Conservation (phyloP, 495 filamentous ascomycete species). For the Paragyromitra xinjiangensis region DNA sequence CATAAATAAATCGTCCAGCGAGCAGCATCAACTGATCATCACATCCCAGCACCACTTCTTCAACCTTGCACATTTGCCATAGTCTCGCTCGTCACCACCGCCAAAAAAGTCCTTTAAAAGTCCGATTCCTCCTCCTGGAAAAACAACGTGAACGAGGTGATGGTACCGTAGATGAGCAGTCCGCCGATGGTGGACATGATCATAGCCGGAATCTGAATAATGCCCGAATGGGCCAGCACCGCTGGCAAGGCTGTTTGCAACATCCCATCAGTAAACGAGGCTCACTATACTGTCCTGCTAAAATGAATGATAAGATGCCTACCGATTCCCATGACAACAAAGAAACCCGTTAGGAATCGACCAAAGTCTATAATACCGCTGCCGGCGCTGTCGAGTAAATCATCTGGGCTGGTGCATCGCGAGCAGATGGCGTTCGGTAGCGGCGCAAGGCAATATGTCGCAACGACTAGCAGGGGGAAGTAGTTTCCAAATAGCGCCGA, state of each 20-base stretch:
- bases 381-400: constrained; percentile 82
- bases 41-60: neutral
- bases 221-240: constrained; percentile 81
- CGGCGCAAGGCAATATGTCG: constrained; percentile 91
- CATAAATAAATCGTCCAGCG: constrained; percentile 31
- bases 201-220: constrained; percentile 87
- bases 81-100: neutral
- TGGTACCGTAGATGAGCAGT: constrained; percentile 94
- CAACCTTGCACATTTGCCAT: neutral
- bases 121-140: constrained; percentile 97
- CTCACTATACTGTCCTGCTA: neutral
- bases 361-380: constrained; percentile 88
- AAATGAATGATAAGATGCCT: constrained; percentile 59
- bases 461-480: constrained; percentile 92
- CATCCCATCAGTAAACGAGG: constrained; percentile 16
- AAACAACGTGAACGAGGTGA: constrained; percentile 97
- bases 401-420: constrained; percentile 89
- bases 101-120: constrained; percentile 62
- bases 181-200: constrained; percentile 93
- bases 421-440: constrained; percentile 95
- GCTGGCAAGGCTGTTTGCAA: constrained; percentile 79
- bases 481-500: constrained; percentile 89
- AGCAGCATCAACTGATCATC: constrained; percentile 12
- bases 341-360: constrained; percentile 90
- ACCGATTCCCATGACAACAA: constrained; percentile 99